Base-by-base conservation (phyloP, 2,329 filamentous ascomycete genomes). In the Nemania serpens region DNA sequence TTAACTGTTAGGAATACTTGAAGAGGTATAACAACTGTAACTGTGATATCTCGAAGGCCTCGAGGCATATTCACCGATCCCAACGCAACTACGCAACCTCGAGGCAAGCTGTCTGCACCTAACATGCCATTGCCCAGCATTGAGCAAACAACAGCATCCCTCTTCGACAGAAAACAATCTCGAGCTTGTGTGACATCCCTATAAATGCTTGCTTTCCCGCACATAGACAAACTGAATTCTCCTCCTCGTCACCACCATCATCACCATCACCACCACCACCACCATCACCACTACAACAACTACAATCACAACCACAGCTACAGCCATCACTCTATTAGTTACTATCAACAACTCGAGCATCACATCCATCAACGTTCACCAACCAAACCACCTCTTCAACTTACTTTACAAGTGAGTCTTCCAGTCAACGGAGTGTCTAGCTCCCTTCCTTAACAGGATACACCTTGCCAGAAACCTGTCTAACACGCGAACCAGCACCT, bases 151-250 rank as follows among this genome's bases (percentile, higher is more conserved):
- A 57, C 15, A 57, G 15, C 33, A 43, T 59, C 33, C 41, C 52
- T 43, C 47, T n/a, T 53, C 18, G 41, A 56, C 29, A 45, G 15
- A 59, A n/a, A 37, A 12, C 36, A 39, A 36, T 43, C 63, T 29
- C 39, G 41, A 60, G 33, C 53, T 64, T 47, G 55, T 62, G 56
- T 46, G 22, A 60, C 58, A 43, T 53, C 29, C 63, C 48, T 71
- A 71, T 70, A 71, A 71, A 70, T 58, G 58, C 58, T 47, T 29
- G 58, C 54, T 48, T 59, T 66, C 62, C 65, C 68, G 22, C 64
- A 62, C 65, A 46, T 61, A 49, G 59, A 62, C 34, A 57, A 58
- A 62, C 43, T 53, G 59, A 65, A 59, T n/a, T 63, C 51, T 42
- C 45, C 34, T 59, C 53, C 49, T 52, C 37, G 64, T 56, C 58